A percentile compares a stretch with the other conserved stretches of the same genome.
Conservation (phyloP, 106 monocot genomes). For the Dioscorea zingiberensis region DNA sequence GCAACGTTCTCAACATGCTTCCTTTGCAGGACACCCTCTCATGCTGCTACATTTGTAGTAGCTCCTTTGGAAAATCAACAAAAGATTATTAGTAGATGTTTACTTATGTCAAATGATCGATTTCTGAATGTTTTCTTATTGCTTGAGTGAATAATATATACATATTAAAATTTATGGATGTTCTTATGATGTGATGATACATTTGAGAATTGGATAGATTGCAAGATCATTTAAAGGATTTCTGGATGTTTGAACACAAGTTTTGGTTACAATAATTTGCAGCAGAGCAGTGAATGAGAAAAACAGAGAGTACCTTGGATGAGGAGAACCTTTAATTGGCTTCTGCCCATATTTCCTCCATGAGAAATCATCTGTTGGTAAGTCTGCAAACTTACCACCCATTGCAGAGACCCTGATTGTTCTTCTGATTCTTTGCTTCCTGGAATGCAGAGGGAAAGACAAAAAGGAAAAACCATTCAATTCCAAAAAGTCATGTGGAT, state of each 20-base stretch:
- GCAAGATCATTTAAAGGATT: no score
- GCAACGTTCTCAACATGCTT: conserved; percentile 20
- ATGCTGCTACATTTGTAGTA: conserved; percentile 30
- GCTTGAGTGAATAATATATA: no score
- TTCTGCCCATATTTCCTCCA: conserved; percentile 26
- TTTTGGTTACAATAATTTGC: no score
- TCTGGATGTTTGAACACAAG: no score
- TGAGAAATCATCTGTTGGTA: conserved; percentile 17
- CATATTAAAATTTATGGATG: no score
- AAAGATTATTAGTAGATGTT: no score
- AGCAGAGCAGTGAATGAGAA: no score
- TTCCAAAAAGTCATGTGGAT: neutral
- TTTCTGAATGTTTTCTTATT: no score
- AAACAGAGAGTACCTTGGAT: conserved; percentile 12
- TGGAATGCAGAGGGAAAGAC: neutral
- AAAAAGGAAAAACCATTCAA: neutral
- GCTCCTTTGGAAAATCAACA: conserved; percentile 10
- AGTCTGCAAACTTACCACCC: conserved; percentile 12
- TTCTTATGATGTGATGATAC: no score
- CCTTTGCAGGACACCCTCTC: conserved; percentile 18
- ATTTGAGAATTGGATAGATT: no score
- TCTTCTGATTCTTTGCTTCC: conserved; percentile 17
- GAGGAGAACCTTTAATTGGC: conserved; percentile 26
- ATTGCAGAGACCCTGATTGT: conserved; percentile 14
- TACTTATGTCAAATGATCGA: no score